Evolutionary conservation across 768 basidiomycete species (phyloP).

Genomic region (Tricholoma hemisulphureum): DNA sequence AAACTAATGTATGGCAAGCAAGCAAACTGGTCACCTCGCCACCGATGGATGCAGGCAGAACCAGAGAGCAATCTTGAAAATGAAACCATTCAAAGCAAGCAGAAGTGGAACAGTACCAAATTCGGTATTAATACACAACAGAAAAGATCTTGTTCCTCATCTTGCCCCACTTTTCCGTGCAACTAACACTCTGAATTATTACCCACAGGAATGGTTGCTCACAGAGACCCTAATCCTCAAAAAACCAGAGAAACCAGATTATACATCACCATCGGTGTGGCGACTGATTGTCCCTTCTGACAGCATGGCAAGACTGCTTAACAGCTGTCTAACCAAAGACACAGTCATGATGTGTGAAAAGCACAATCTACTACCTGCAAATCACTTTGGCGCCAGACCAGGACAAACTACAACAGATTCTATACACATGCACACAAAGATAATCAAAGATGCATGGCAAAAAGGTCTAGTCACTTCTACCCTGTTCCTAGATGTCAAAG

Average conservation of each 20-base stretch:
- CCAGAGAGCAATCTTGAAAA: background rate
- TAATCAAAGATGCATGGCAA: slow-evolving; percentile 38
- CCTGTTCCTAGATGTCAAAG: too few relatives aligned
- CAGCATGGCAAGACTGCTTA: background rate
- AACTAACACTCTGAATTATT: background rate
- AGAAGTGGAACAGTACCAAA: background rate
- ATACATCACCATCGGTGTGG: background rate
- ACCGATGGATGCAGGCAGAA: too few relatives aligned
- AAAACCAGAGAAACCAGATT: background rate
- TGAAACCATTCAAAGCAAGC: background rate
- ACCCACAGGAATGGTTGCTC: background rate
- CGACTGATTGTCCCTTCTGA: background rate
- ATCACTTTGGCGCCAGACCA: too few relatives aligned
- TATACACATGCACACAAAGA: slow-evolving; percentile 27
- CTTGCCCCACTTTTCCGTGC: background rate
- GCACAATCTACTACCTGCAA: slow-evolving; percentile 34
- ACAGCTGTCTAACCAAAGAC: background rate
- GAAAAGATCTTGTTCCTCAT: background rate
- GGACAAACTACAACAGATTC: too few relatives aligned
- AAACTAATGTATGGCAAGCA: too few relatives aligned
- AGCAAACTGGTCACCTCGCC: too few relatives aligned
- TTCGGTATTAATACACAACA: too few relatives aligned
- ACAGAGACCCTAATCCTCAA: background rate
- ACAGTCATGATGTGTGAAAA: slow-evolving; percentile 19
- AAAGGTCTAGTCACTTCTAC: too few relatives aligned